Evolutionary conservation across 192 early-diverging fungal species (phyloP).

Genomic region (Backusella psychrophila): DNA sequence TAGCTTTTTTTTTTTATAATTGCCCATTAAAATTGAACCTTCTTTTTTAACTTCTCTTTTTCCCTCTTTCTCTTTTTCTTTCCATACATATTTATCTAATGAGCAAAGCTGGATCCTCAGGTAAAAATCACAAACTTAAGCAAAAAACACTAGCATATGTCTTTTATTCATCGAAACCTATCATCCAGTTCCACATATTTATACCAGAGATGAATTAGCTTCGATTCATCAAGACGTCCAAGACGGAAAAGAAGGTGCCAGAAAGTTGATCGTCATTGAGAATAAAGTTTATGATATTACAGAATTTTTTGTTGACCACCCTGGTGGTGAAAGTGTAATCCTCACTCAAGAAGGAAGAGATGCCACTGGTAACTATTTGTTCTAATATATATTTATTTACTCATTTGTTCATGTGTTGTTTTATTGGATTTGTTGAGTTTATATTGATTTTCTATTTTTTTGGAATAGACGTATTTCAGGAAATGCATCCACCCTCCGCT

Average conservation of each 20-base stretch:
- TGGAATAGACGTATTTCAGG: conserved; percentile 66
- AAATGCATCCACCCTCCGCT: conserved; percentile 68
- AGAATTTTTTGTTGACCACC: conserved; percentile 72
- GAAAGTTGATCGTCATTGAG: conserved; percentile 65
- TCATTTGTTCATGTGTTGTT: not conserved
- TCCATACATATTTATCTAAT: too few relatives aligned
- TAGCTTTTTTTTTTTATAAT: not conserved
- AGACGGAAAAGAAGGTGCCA: conserved; percentile 36
- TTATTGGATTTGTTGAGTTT: not conserved
- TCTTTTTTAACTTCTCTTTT: not conserved
- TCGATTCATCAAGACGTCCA: conserved; percentile 15
- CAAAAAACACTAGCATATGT: too few relatives aligned
- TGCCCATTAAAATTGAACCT: not conserved
- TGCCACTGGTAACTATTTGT: conserved; percentile 51
- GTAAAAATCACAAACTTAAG: not conserved
- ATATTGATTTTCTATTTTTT: conserved; percentile 9
- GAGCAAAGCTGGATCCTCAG: not conserved
- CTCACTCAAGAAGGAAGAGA: conserved; percentile 79
- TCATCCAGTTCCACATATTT: conserved; percentile 15
- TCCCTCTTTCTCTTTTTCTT: not conserved
- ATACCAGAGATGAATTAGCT: conserved; percentile 24
- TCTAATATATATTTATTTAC: too few relatives aligned
- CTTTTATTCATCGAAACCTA: not conserved
- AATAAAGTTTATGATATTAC: conserved; percentile 80
- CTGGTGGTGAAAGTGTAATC: conserved; percentile 70